Evolutionary conservation across 192 early-diverging fungal genomes (phyloP).

Genomic region (Coemansia sp.): DNA sequence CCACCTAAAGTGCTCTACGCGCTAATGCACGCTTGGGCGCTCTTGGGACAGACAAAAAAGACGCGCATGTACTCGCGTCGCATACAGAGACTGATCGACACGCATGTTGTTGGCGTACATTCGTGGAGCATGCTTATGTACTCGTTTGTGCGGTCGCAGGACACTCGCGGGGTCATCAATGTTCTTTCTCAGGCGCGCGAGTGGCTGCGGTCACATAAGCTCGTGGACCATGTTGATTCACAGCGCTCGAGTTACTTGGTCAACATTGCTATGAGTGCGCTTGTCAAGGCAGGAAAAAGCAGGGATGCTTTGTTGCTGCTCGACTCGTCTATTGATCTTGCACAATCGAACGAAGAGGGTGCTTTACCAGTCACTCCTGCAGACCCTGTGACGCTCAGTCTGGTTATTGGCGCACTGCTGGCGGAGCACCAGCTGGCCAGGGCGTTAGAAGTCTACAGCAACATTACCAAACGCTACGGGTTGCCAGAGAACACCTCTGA

Average conservation of each 20-base stretch:
- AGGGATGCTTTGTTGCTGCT: conserved; percentile 18
- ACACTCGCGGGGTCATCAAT: conserved; percentile 6
- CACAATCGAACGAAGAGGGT: no score
- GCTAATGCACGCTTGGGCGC: conserved; percentile 28
- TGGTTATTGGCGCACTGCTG: conserved; percentile 24
- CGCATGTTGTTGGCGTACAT: conserved; percentile 2
- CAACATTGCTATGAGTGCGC: conserved; percentile 29
- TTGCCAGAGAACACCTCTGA: conserved; percentile 3
- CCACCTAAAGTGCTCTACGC: conserved; percentile 20
- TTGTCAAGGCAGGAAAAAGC: conserved; percentile 10
- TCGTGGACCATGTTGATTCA: no score
- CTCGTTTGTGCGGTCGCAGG: conserved; percentile 14
- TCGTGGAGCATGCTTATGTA: conserved; percentile 40
- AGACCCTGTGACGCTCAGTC: conserved; percentile 25
- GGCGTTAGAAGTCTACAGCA: conserved; percentile 22
- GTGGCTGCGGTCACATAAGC: conserved; percentile 11
- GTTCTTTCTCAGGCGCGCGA: conserved; percentile 15
- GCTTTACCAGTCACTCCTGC: conserved; percentile 14
- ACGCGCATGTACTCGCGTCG: conserved; percentile 10
- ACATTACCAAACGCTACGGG: conserved; percentile 3
- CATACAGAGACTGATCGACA: not conserved
- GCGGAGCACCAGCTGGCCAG: conserved; percentile 13
- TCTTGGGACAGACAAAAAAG: conserved; percentile 12
- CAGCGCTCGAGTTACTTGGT: conserved; percentile 29
- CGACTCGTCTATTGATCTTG: conserved; percentile 10